Evolutionary conservation across 176 grass and related monocot genomes (phyloP), one percentile per base, ranked within the genome.

Genomic region (Typha latifolia): DNA sequence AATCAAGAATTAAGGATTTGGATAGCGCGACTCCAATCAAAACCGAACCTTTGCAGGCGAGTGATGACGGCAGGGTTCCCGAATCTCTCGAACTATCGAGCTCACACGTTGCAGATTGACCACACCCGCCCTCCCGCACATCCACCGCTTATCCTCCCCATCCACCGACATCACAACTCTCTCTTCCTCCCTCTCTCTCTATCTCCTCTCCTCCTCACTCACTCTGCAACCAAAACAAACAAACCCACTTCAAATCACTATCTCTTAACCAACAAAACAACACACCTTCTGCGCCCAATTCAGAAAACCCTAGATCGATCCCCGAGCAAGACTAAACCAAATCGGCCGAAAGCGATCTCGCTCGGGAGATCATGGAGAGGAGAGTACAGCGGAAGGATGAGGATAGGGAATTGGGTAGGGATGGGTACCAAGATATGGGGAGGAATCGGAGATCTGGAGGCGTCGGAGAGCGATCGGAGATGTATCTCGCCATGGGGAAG

Each of bases 61-160:
- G 78, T 81, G 82, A 69, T 91, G 79, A 62, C 87, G 72, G 81
- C 88, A 91, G 52, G 92, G 92, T 4, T 96, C 92, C 32, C 85
- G 69, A 20, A 94, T 94, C 74, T 88, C 85, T 29, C 82, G 77
- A 20, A 96, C 91, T 9, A 96, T 86, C 27, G 88, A 78, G 47
- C 92, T 86, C 47, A 96, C 78, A 15, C 84, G 85, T 15, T 96
- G 92, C 51, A 96, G 78, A 79, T 83, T 86, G 34, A 84, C 85
- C 79, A 94, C 79, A 62, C 82, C 82, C 70, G 69, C 72, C 29
- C 81, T 79, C 48, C 85, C 82, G 61, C 92, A 96, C 85, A 96
- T 91, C 92, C 92, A 96, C 67, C 84, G 84, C 67, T 83, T 82
- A 61, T 85, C 86, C 84, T n/a, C 77, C 69, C 75, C 64, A 69